A percentile compares a stretch with the other conserved stretches of the same genome.
Evolutionary conservation across 768 basidiomycete genomes (phyloP).

Genomic region (Tulasnella sp.): DNA sequence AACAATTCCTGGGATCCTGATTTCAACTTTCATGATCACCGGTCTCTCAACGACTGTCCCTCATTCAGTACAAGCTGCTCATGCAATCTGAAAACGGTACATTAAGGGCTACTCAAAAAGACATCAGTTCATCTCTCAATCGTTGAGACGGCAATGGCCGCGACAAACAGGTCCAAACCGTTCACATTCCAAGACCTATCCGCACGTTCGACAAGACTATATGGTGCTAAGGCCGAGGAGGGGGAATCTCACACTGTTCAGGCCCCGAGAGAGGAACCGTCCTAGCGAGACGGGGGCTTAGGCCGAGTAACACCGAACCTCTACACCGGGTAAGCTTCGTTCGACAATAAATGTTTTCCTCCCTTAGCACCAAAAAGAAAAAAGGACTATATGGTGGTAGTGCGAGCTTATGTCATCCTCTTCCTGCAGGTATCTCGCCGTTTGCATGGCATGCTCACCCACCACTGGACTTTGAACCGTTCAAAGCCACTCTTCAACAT

Average conservation of each 20-base stretch:
- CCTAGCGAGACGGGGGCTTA: no score
- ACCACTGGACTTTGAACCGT: slow-evolving; percentile 29
- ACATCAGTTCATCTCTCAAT: not conserved
- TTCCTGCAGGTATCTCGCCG: slow-evolving; percentile 29
- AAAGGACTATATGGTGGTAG: no score
- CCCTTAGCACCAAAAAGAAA: no score
- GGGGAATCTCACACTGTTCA: no score
- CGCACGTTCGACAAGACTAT: not conserved
- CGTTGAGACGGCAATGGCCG: not conserved
- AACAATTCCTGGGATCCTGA: slow-evolving; percentile 9
- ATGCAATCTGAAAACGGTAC: not conserved
- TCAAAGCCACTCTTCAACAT: slow-evolving; percentile 47
- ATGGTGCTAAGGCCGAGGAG: no score
- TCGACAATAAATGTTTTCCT: no score
- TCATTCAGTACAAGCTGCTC: not conserved
- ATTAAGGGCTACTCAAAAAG: not conserved
- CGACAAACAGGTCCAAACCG: not conserved
- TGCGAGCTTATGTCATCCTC: not conserved
- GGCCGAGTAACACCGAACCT: no score
- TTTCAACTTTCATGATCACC: slow-evolving; percentile 16
- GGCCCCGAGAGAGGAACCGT: no score
- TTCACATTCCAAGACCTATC: slow-evolving; percentile 19
- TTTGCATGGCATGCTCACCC: slow-evolving; percentile 19
- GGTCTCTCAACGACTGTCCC: not conserved
- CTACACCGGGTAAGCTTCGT: no score